A percentile compares a stretch with the other conserved stretches of the same genome.
Conservation (phyloP, 2,329 filamentous ascomycete genomes). For the Acrocalymma vagum region DNA sequence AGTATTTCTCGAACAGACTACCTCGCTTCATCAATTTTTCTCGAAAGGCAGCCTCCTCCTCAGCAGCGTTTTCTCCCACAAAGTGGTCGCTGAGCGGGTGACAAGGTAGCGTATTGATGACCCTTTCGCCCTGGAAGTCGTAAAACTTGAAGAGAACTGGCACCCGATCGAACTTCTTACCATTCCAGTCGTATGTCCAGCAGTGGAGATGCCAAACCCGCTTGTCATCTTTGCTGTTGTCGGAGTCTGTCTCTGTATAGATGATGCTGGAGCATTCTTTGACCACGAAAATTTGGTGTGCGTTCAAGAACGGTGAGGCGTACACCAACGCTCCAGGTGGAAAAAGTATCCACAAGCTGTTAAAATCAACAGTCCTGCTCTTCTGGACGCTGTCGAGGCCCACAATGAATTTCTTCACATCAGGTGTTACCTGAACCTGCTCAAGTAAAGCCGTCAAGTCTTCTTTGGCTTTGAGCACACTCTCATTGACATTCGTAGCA, state of each 20-base stretch:
- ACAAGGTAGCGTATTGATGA: conserved; percentile 12
- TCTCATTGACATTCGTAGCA: conserved; percentile 1
- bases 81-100: conserved; percentile 8
- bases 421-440: conserved; percentile 5
- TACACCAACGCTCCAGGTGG: conserved; percentile 16
- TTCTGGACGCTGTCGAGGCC: conserved; percentile 1
- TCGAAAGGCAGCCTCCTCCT: conserved; percentile 1
- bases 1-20: conserved; percentile 7
- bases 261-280: conserved; percentile 11
- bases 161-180: conserved; percentile 12
- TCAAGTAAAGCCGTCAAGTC: conserved; percentile 9
- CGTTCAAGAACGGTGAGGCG: conserved; percentile 9
- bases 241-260: conserved; percentile 2
- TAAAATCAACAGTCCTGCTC: conserved; percentile 12
- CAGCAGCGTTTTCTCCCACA: neutral
- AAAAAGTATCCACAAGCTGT: conserved; percentile 17
- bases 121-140: conserved; percentile 10
- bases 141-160: conserved; percentile 16
- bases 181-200: conserved; percentile 19
- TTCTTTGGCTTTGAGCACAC: conserved; percentile 6
- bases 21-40: conserved; percentile 6
- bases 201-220: conserved; percentile 9
- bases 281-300: conserved; percentile 16
- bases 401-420: conserved; percentile 4
- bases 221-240: conserved; percentile 3